Evolutionary conservation across 2,329 filamentous ascomycete species (phyloP).

Genomic region (Ophiocordyceps unilateralis): DNA sequence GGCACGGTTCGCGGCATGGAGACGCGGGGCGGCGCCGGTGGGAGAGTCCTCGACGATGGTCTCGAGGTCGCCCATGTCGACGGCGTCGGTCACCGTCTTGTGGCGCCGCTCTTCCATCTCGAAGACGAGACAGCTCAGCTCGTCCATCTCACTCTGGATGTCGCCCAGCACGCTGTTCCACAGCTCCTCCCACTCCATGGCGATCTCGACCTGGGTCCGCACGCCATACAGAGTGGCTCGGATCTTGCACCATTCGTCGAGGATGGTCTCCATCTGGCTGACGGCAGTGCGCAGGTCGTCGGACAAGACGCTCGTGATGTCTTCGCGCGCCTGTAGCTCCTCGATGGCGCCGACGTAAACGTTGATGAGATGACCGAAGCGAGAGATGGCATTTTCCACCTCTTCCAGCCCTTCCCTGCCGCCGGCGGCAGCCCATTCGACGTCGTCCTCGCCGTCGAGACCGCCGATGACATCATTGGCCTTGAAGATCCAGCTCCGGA

Average conservation of each 20-base stretch:
- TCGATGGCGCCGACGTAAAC: constrained; percentile 93
- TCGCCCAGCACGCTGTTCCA: constrained; percentile 90
- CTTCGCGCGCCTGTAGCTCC: constrained; percentile 61
- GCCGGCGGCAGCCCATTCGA: constrained; percentile 87
- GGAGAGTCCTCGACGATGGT: constrained; percentile 86
- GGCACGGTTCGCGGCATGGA: constrained; percentile 44
- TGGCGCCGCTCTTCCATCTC: constrained; percentile 97
- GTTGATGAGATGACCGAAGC: constrained; percentile 79
- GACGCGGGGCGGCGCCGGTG: constrained; percentile 28
- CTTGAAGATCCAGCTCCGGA: constrained; percentile 84
- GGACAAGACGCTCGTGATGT: constrained; percentile 54
- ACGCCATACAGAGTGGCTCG: constrained; percentile 60
- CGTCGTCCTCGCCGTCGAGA: constrained; percentile 87
- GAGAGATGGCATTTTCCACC: constrained; percentile 55
- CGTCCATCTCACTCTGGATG: constrained; percentile 74
- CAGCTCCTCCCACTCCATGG: constrained; percentile 97
- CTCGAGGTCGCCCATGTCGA: constrained; percentile 76
- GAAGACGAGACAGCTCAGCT: constrained; percentile 66
- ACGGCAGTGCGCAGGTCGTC: constrained; percentile 62
- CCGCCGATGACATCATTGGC: constrained; percentile 77
- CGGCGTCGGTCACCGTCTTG: constrained; percentile 52
- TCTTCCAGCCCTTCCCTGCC: constrained; percentile 65
- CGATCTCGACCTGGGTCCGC: constrained; percentile 83
- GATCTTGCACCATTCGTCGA: constrained; percentile 72
- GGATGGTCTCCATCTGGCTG: constrained; percentile 73